Evolutionary conservation across 176 grass and related monocot genomes (phyloP).

Genomic region (Zizania latifolia): DNA sequence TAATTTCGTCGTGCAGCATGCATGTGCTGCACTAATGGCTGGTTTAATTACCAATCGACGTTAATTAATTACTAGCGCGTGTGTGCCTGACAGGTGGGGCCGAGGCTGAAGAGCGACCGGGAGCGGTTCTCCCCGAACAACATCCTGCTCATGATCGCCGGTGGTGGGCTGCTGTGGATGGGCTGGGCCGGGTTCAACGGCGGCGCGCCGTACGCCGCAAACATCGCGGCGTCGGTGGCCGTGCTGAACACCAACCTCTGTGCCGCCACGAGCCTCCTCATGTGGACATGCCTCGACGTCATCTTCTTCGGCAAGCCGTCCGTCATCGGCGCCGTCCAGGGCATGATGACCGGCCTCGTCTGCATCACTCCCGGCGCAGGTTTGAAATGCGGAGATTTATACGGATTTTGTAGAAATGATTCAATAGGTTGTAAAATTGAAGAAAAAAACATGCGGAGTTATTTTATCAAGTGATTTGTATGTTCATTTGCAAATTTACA

Average conservation of each 20-base stretch:
- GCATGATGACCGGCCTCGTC: constrained; percentile 90
- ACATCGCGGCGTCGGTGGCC: constrained; percentile 62
- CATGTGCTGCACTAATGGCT: neutral
- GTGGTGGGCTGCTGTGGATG: constrained; percentile 71
- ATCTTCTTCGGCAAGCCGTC: constrained; percentile 70
- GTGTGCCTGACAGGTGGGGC: constrained; percentile 46
- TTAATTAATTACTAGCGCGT: neutral
- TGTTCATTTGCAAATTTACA: neutral
- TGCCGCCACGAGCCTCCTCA: constrained; percentile 71
- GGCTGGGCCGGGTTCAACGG: constrained; percentile 81
- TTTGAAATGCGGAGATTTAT: no score
- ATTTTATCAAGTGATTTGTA: neutral
- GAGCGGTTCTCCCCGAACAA: constrained; percentile 74
- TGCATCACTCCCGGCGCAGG: constrained; percentile 89
- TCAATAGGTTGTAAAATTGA: no score
- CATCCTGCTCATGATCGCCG: constrained; percentile 66
- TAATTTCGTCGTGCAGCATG: neutral
- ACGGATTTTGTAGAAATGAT: no score
- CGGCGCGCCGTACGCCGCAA: constrained; percentile 64
- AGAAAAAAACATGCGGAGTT: no score
- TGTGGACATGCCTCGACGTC: constrained; percentile 79
- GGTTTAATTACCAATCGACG: neutral
- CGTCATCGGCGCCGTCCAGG: constrained; percentile 80
- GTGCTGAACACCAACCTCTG: constrained; percentile 85
- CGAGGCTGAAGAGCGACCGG: constrained; percentile 53